phyloP scores from a whole-genome alignment of 2,329 filamentous ascomycete species.

The Arthrobotrys megalospora region DNA sequence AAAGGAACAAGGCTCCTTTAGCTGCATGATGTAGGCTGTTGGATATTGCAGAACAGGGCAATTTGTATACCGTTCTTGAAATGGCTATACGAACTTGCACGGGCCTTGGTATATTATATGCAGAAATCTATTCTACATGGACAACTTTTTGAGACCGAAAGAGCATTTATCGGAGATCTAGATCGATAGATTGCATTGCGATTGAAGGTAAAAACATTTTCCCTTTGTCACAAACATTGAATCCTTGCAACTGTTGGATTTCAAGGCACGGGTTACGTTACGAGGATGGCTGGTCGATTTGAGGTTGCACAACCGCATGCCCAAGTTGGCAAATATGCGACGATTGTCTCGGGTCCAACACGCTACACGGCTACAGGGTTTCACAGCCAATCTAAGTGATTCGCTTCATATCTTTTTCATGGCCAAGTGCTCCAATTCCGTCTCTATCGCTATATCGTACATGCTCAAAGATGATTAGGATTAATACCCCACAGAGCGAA shows the following conservation, averaged over 20 bases:
- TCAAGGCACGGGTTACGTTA: neutral
- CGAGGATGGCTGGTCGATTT: conserved; percentile 11
- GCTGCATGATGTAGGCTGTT: conserved; percentile 7
- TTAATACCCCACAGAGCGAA: neutral
- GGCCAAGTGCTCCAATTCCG: conserved; percentile 18
- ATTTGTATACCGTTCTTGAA: neutral
- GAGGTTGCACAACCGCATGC: conserved; percentile 19
- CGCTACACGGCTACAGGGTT: conserved; percentile 13
- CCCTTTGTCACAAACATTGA: neutral
- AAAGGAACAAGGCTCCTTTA: neutral
- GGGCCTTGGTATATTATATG: neutral
- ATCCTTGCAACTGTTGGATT: neutral
- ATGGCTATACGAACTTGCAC: neutral
- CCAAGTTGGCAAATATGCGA: conserved; percentile 17
- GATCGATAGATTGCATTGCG: neutral
- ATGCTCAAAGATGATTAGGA: conserved; percentile 20
- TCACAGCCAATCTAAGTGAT: neutral
- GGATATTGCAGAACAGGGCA: conserved; percentile 2
- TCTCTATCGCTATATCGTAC: conserved; percentile 46
- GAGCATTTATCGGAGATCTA: neutral
- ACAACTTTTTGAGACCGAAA: neutral
- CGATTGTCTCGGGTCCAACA: neutral
- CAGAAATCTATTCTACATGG: neutral
- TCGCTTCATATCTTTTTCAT: neutral
- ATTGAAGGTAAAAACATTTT: neutral